Base-by-base conservation (phyloP, 371 early-diverging fungal species). In the Rhizopus sp. region DNA sequence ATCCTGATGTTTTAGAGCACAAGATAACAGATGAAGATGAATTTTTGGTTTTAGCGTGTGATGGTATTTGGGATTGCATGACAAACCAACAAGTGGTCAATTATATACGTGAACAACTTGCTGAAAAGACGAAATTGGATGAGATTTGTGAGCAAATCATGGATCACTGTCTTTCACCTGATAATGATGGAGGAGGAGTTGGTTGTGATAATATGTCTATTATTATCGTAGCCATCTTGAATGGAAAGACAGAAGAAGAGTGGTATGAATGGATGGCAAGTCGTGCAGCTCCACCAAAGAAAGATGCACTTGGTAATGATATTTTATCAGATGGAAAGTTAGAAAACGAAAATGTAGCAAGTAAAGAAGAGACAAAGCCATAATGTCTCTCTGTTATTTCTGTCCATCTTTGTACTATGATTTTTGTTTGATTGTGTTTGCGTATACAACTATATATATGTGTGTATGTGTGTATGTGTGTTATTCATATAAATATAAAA, bases 171-270 rank as follows among this genome's bases (percentile, higher is more conserved):
- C 78, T 97, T 52, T 95, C 96, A 32, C 78, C 83, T 32, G 84
- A 92, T 57, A 83, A 82, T 55, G 92, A 90, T 34, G 66, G 88
- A 48, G 89, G 91, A 45, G 94, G 93, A n/a, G 81, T 96, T 29
- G 99, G 99, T 9, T 96, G 96, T 75, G 99, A 98, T 69, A 98
- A 98, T 78, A 98, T 98, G 99, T 95, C 97, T 0, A 91, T 96
- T 10, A 75, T 96, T 39, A 92, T 98, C 44, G 90, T 94, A 4
- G 99, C 82, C 0, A 69, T 96, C 40, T 76, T 96, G 62, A 81
- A 89, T 58, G 94, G 92, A 46, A 80, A 78, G 63, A 73, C 88
- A 9, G 58, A 72, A 50, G 83, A 85, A 4, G 81, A 87, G 62
- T 94, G 94, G 94, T 80, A 81, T 47, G 62, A 80, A 35, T 78